Base-by-base conservation (phyloP, 2,329 filamentous ascomycete species). In the Pseudocercospora musae region DNA sequence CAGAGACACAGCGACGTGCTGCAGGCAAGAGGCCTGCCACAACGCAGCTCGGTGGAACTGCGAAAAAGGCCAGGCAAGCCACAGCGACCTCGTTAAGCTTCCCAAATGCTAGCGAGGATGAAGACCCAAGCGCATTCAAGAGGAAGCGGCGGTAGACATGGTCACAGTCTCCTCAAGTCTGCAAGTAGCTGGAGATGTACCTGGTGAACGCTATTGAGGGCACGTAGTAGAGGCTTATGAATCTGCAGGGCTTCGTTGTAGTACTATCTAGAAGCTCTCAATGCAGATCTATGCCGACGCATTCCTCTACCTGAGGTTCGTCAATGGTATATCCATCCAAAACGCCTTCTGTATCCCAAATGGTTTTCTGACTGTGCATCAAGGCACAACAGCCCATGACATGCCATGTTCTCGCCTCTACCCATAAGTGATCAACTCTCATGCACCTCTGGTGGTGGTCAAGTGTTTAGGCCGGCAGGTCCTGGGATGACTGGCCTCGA, bases 111-210 rank as follows among this genome's bases (percentile, higher is more conserved):
- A 54, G 49, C 69, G 84, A 85, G 27, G 69, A 65, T 37, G 66
- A 68, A 9, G 84, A 86, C 68, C 83, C 82, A 65, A 76, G 81
- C 62, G 82, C 82, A 31, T 86, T 87, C 67, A 79, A 80, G 66
- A 76, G 81, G 63, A 78, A 78, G 69, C 76, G 77, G 60, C 64
- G 62, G 42, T 61, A 54, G 31, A 9, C 15, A n/a, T 1, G 11
- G 42, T 49, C 18, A 5, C 9, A n/a, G 2, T 23, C 15, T 9
- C 46, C 25, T 13, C 18, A 15, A 27, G 20, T 29, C 49, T 10
- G 37, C 31, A 20, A 20, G 20, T n/a, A 20, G 40, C 40, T 44
- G 27, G 27, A 29, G 27, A 9, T 29, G 27, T 29, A 29, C 27
- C 27, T 29, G 27, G 27, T 33, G 37, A 8, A 40, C n/a, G 37